These are phyloP conservation scores for Penicillium vulpinum DNA, from an alignment of 2,329 filamentous ascomycete genomes.

Conservation along the genomic window DNA sequence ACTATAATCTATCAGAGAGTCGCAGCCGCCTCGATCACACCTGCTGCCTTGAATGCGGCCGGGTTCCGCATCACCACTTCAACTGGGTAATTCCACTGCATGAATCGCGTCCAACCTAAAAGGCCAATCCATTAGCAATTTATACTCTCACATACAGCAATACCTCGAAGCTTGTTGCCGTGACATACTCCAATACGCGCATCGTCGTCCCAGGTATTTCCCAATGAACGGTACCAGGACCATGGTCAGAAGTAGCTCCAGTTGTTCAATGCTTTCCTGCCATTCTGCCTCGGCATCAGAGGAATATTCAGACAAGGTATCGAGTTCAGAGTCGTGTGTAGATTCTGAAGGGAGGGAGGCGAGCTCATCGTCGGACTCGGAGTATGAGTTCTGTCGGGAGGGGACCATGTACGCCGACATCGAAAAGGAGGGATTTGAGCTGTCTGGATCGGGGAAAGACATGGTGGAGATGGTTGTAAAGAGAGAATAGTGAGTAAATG, in stretches of 20 bases:
- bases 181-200: slow-evolving; percentile 85
- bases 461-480: slow-evolving; percentile 22
- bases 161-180: neutral
- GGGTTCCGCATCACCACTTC: slow-evolving; percentile 66
- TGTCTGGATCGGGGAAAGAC: slow-evolving; percentile 31
- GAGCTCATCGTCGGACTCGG: slow-evolving; percentile 42
- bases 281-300: slow-evolving; percentile 93
- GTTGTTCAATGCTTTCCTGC: slow-evolving; percentile 89
- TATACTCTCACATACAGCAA: neutral
- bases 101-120: slow-evolving; percentile 85
- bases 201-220: slow-evolving; percentile 92
- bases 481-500: slow-evolving; percentile 6
- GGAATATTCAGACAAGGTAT: slow-evolving; percentile 54
- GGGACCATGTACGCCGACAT: slow-evolving; percentile 44
- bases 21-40: slow-evolving; percentile 59
- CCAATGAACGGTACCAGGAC: slow-evolving; percentile 89
- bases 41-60: slow-evolving; percentile 62
- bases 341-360: slow-evolving; percentile 47
- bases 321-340: slow-evolving; percentile 40
- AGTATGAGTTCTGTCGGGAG: slow-evolving; percentile 30
- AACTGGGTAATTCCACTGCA: slow-evolving; percentile 90
- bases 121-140: slow-evolving; percentile 7
- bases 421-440: slow-evolving; percentile 38
- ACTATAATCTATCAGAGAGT: slow-evolving; percentile 35
- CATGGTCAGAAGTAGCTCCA: slow-evolving; percentile 92